These are phyloP conservation scores for Emergomyces orientalis DNA, from an alignment of 2,329 filamentous ascomycete species.

Conservation along the genomic window DNA sequence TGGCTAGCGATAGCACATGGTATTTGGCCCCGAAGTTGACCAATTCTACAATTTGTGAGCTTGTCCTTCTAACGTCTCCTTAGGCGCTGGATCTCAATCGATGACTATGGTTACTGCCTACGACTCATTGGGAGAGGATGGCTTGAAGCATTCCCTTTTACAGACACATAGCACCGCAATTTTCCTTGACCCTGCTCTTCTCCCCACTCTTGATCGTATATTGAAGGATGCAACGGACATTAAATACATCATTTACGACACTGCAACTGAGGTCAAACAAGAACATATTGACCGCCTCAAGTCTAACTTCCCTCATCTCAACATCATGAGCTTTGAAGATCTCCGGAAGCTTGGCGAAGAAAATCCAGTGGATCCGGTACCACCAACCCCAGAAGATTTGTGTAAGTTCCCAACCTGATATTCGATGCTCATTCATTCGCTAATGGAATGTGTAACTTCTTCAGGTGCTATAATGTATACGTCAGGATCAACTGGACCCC, in stretches of 20 bases:
- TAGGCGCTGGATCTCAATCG: constrained; percentile 66
- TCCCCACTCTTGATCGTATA: constrained; percentile 44
- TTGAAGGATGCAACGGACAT: constrained; percentile 45
- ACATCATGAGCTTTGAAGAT: constrained; percentile 44
- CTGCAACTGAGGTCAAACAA: constrained; percentile 39
- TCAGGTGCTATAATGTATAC: constrained; percentile 65
- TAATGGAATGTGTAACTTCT: neutral
- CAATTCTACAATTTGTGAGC: neutral
- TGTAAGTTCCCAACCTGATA: neutral
- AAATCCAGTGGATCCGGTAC: constrained; percentile 58
- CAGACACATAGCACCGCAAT: constrained; percentile 28
- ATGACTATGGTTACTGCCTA: constrained; percentile 68
- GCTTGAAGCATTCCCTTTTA: constrained; percentile 25
- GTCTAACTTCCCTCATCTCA: constrained; percentile 41
- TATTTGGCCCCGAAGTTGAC: constrained; percentile 20
- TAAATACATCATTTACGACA: constrained; percentile 47
- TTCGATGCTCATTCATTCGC: neutral
- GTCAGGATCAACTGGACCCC: constrained; percentile 74
- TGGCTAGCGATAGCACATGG: constrained; percentile 79
- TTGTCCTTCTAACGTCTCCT: constrained; percentile 8
- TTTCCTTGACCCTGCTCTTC: constrained; percentile 28
- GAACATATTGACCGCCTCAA: constrained; percentile 44
- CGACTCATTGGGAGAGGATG: constrained; percentile 29
- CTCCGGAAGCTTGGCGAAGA: constrained; percentile 46
- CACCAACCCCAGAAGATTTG: constrained; percentile 61